Conservation (phyloP, 2,329 filamentous ascomycete species). For the Ascochyta viciae-villosae region DNA sequence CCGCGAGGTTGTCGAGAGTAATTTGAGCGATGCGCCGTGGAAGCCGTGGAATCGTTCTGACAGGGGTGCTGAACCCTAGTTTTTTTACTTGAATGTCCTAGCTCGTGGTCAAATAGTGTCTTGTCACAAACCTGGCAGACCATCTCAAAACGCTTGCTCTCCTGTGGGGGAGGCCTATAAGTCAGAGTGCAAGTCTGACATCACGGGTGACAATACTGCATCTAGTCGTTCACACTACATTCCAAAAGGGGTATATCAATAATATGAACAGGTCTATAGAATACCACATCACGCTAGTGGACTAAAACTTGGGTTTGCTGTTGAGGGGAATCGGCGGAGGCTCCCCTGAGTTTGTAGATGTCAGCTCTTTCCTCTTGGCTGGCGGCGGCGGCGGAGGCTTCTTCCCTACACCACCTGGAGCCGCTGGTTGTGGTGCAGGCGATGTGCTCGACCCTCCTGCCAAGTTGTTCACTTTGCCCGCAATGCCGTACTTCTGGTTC, state of each 20-base stretch:
- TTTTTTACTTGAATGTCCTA: not conserved
- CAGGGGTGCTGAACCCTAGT: slow-evolving; percentile 14
- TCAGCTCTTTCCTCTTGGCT: slow-evolving; percentile 59
- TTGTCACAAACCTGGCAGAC: not conserved
- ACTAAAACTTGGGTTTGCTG: slow-evolving; percentile 60
- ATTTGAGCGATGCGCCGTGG: slow-evolving; percentile 4
- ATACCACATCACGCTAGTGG: not conserved
- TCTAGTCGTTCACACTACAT: not conserved
- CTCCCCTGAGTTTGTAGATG: slow-evolving; percentile 40
- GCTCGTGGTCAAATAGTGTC: not conserved
- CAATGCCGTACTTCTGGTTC: slow-evolving; percentile 68
- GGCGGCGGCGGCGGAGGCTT: slow-evolving; percentile 66
- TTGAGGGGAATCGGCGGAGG: slow-evolving; percentile 65
- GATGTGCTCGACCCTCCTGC: slow-evolving; percentile 30
- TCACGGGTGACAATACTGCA: not conserved
- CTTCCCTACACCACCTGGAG: slow-evolving; percentile 52
- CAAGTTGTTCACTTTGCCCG: slow-evolving; percentile 57
- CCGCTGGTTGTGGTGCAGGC: slow-evolving; percentile 36
- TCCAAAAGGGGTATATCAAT: not conserved
- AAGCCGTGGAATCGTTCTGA: slow-evolving; percentile 2
- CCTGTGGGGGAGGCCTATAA: too few relatives aligned
- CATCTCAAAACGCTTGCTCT: not conserved
- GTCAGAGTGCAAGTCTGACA: too few relatives aligned
- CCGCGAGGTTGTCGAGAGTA: not conserved
- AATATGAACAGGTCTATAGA: not conserved